A percentile compares a stretch with the other conserved stretches of the same genome.
Evolutionary conservation across 225 moss, liverwort and hornwort species (phyloP).

Genomic region (Straminergon stramineum): DNA sequence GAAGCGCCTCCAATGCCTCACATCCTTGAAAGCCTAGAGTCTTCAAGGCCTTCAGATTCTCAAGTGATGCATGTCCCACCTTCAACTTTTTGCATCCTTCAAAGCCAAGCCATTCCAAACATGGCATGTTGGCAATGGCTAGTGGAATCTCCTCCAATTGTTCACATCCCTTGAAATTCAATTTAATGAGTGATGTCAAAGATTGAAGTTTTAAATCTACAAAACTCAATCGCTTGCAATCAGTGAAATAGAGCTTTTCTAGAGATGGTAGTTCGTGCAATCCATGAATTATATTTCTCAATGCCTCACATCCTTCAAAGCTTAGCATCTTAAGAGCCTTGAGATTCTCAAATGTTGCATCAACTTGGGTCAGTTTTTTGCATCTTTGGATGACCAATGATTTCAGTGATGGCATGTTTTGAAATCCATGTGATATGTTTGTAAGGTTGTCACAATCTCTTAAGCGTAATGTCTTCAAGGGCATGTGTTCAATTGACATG

Average conservation of each 20-base stretch:
- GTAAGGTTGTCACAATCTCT: fast-evolving
- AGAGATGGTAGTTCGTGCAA: background rate
- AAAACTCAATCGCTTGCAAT: background rate
- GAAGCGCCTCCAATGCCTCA: fast-evolving
- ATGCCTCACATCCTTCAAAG: background rate
- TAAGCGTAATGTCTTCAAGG: background rate
- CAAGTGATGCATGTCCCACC: too few species aligned
- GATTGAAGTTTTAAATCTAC: fast-evolving
- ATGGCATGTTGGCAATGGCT: too few species aligned
- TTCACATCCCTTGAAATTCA: too few species aligned
- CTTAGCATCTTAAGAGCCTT: fast-evolving
- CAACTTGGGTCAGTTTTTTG: fast-evolving
- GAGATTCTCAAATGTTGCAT: background rate
- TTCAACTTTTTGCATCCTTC: too few species aligned
- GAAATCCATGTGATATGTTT: background rate
- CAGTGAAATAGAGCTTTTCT: fast-evolving
- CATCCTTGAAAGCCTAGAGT: fast-evolving
- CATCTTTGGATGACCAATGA: background rate
- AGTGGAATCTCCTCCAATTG: too few species aligned
- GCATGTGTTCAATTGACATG: background rate
- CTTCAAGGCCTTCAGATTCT: too few species aligned
- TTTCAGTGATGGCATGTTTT: background rate
- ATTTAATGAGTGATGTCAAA: too few species aligned
- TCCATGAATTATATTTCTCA: too few species aligned
- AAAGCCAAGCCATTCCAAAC: too few species aligned